Base-by-base conservation (phyloP, 257 asterid species). In the Petrea volubilis region DNA sequence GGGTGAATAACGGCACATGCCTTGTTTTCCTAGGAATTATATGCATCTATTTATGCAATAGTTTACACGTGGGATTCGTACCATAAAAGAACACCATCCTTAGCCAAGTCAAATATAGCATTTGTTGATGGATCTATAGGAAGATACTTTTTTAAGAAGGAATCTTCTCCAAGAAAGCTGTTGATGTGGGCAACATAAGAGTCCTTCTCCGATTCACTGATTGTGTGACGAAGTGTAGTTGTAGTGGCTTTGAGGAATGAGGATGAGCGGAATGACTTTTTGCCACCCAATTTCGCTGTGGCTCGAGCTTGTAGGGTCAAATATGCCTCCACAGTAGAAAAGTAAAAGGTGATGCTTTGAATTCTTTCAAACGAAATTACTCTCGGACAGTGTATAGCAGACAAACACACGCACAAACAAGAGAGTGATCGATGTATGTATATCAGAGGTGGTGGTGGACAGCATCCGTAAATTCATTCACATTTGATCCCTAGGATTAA, bases 81-180 rank as follows among this genome's bases (percentile, higher is more conserved):
- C 98, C 97, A 94, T 67, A 94, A 71, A 15, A 94, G 96, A 84
- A 94, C 97, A 10, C 99, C 97, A 75, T 85, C 97, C 83, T 86
- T 94, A 10, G 87, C 97, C 59, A 94, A 84, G 55, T 91, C 97
- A 51, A 94, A 94, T 25, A 94, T 86, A 29, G 87, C 90, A 84
- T 91, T 76, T 1, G 85, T 71, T 62, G 95, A 68, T 53, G 96
- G 89, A 85, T 88, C 96, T 13, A 94, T 59, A n/a, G 98, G 98
- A 60, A 94, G 96, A 83, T 82, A 87, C 69, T 91, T 81, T 70
- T 81, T 85, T 64, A 94, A 79, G 77, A 87, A 91, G 25, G 64
- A 49, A 80, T 94, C 98, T 6, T 86, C 85, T 31, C 81, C 80
- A n/a, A 94, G 92, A 85, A 72, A 94, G 85, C 80, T 89, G 72